Base-by-base conservation (phyloP, 176 grass and related monocot genomes). In the Zoysia pacifica region DNA sequence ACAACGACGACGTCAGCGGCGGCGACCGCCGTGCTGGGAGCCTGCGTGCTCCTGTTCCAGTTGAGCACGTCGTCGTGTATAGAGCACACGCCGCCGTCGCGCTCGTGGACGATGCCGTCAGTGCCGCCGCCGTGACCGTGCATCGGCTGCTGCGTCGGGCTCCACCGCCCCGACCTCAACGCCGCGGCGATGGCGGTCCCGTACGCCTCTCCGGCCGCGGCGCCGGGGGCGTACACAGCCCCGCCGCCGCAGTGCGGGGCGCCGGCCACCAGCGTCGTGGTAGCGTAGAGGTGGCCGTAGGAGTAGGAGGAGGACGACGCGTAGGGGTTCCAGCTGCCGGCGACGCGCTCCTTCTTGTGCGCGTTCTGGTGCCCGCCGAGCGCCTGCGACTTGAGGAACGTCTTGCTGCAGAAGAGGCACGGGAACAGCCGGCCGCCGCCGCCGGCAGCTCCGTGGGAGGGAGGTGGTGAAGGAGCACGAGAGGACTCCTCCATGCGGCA, bases 401-500 rank as follows among this genome's bases (percentile, higher is more conserved):
- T 93, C 85, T 86, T 93, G 81, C 75, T 86, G 91, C 91, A 93
- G 82, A 90, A 93, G 46, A 93, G 91, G 77, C 91, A 93, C 15
- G 81, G 84, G 87, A 93, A 93, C 52, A 85, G 48, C 48, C 48
- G 6, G 48, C 48, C 48, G 5, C 9, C 48, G 9, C 9, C 48
- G 48, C 48, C 48, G 48, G 9, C 48, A 9, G 8, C 9, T 49
- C 9, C 48, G 16, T 56, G 53, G 5, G 53, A 6, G 2, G 15
- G 5, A 56, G 53, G 5, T 0, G 53, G 53, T 18, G 53, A 1
- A 18, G 4, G 15, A 18, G 53, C 15, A 14, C 50, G 12, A 14
- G 50, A 13, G 53, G 53, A 56, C 53, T 56, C 53, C 53, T 56
- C 53, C 53, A 56, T 56, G 53, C 15, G 7, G 53, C n/a, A 56